Evolutionary conservation across 2,329 filamentous ascomycete species (phyloP), one percentile per base, ranked within the genome.

Genomic region (Zasmidium cellare): DNA sequence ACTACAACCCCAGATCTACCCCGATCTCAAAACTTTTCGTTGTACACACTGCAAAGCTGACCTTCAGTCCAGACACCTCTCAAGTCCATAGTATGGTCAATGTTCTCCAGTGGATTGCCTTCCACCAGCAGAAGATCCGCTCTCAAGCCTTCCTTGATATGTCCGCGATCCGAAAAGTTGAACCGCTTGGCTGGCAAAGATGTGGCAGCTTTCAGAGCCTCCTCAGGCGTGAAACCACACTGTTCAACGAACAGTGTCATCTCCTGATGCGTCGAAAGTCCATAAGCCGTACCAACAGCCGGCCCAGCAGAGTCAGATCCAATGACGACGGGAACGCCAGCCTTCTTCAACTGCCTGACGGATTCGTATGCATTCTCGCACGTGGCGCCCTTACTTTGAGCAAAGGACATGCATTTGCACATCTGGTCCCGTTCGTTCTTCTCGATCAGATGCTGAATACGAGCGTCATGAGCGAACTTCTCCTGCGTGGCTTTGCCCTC

Each of bases 21-120:
- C 11, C 25, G 11, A 28, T 11, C 6, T 41, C 35, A 41, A 5
- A 41, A 41, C 35, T 41, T 41, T 6, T 41, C 35, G 19, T 55
- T 55, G 23, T 63, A 63, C 7, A 51, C 28, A 49, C 53, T 56
- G 28, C 64, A 65, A 20, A 67, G 47, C 44, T 54, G 46, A 2
- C 77, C 76, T 25, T 74, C 70, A n/a, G 75, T 69, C 77, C 77
- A 79, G 0, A 79, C 76, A 1, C 72, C 75, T n/a, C 73, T 69
- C 20, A 79, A 66, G 54, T 78, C 72, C 54, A 78, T 58, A 2
- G 74, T 77, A 46, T 68, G 65, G 56, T 74, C 71, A 53, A 79
- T 78, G 46, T 77, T 67, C 31, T 71, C 67, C 50, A 77, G 53
- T 18, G 76, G 75, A 64, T 80, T 76, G 0, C 77, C 77, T 57